These are phyloP conservation scores for Paecilomyces niveus DNA, from an alignment of 2,329 filamentous ascomycete species.

Conservation along the genomic window DNA sequence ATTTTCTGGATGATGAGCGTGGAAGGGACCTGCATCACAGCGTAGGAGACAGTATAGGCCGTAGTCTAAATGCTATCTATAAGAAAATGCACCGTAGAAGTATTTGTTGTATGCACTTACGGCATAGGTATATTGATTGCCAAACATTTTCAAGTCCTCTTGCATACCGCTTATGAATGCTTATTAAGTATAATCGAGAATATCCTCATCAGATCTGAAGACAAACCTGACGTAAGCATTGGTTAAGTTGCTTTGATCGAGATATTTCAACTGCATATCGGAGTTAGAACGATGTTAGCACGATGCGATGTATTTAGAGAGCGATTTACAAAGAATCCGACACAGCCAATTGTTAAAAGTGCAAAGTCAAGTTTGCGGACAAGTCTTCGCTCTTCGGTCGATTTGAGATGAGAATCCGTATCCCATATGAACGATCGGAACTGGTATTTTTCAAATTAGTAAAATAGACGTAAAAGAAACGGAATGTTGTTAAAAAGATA, in stretches of 20 bases:
- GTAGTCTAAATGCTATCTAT: background rate
- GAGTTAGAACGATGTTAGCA: background rate
- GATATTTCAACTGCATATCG: background rate
- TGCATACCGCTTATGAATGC: constrained; percentile 7
- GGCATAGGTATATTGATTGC: constrained; percentile 10
- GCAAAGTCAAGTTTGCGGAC: background rate
- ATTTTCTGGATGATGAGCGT: constrained; percentile 24
- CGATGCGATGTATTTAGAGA: background rate
- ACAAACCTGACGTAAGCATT: background rate
- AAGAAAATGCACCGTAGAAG: background rate
- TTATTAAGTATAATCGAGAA: background rate
- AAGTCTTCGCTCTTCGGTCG: background rate
- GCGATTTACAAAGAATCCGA: background rate
- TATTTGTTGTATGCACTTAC: background rate
- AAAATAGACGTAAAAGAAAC: background rate
- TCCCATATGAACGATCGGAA: background rate
- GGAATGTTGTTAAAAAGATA: background rate
- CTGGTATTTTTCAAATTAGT: background rate
- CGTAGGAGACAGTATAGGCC: constrained; percentile 19
- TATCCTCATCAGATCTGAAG: background rate
- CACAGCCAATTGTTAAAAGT: background rate
- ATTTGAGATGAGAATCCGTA: background rate
- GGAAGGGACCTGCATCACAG: constrained; percentile 18
- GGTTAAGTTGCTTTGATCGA: background rate
- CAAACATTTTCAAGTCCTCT: constrained; percentile 8